These are phyloP conservation scores for Coemansia sp. DNA, from an alignment of 192 early-diverging fungal genomes.

Conservation along the genomic window DNA sequence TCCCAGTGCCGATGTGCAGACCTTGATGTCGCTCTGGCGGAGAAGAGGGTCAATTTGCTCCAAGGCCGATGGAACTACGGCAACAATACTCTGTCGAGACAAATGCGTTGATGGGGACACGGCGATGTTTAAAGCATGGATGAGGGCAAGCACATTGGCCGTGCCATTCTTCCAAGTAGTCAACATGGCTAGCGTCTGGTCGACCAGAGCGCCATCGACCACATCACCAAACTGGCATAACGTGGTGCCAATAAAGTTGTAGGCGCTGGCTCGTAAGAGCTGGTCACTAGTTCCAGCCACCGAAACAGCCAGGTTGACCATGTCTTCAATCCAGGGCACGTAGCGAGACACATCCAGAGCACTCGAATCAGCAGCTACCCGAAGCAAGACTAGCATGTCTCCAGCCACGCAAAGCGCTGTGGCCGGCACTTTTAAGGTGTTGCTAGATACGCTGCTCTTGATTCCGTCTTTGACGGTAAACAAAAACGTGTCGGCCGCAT, in stretches of 20 bases:
- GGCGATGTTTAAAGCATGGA: constrained; percentile 11
- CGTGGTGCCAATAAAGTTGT: constrained; percentile 12
- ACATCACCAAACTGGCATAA: constrained; percentile 26
- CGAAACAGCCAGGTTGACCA: constrained; percentile 5
- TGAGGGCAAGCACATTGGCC: background rate
- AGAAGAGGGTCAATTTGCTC: constrained; percentile 11
- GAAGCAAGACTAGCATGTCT: constrained; percentile 15
- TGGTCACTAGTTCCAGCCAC: constrained; percentile 9
- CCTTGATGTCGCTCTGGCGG: background rate
- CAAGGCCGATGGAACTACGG: constrained; percentile 2
- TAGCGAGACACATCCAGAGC: constrained; percentile 9
- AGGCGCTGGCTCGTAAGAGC: constrained; percentile 5
- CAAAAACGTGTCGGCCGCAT: constrained; percentile 16
- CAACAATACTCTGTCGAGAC: constrained; percentile 7
- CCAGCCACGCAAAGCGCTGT: constrained; percentile 12
- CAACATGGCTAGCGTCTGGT: constrained; percentile 2
- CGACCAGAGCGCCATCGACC: constrained; percentile 1
- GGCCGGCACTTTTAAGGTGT: constrained; percentile 21
- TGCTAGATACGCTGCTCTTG: constrained; percentile 15
- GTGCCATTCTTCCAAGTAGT: constrained; percentile 8
- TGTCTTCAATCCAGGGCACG: constrained; percentile 15
- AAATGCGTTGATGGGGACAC: constrained; percentile 18
- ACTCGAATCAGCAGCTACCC: constrained; percentile 3
- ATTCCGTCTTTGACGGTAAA: constrained; percentile 12
- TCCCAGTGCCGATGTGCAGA: constrained; percentile 9